A percentile compares a stretch with the other conserved stretches of the same genome.
These are phyloP conservation scores for Fusarium phyllophilum DNA, from an alignment of 2,329 filamentous ascomycete genomes.

Conservation along the genomic window DNA sequence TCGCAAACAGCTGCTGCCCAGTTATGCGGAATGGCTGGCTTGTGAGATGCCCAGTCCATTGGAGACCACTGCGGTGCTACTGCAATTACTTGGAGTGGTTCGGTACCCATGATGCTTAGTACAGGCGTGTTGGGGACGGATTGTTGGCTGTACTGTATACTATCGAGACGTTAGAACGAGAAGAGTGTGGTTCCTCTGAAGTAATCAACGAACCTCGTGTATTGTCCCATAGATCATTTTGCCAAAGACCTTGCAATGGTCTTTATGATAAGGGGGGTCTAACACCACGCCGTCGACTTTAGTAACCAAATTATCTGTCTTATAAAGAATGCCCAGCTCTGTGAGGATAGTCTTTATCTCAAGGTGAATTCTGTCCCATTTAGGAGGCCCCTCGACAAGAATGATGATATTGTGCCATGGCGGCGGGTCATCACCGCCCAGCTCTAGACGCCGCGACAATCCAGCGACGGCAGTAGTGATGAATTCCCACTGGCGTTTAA, in stretches of 20 bases:
- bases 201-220: not conserved
- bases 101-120: not conserved
- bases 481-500: not conserved
- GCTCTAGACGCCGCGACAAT: not conserved
- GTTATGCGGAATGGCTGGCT: not conserved
- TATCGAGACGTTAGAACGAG: not conserved
- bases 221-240: not conserved
- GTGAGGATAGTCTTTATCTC: not conserved
- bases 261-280: not conserved
- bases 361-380: not conserved
- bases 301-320: not conserved
- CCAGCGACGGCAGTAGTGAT: not conserved
- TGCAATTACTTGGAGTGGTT: not conserved
- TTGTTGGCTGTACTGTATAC: not conserved
- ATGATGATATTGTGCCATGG: not conserved
- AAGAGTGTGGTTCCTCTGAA: rapidly evolving
- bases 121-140: not conserved
- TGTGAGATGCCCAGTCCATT: not conserved
- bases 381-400: not conserved
- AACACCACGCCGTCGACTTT: not conserved
- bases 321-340: not conserved
- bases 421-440: not conserved
- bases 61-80: not conserved
- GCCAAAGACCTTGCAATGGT: not conserved
- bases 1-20: not conserved